Percentiles rank a stretch among this genome's conserved stretches.
phyloP scores from a whole-genome alignment of 345 rosid genomes.

The Streptanthus diversifolius region DNA sequence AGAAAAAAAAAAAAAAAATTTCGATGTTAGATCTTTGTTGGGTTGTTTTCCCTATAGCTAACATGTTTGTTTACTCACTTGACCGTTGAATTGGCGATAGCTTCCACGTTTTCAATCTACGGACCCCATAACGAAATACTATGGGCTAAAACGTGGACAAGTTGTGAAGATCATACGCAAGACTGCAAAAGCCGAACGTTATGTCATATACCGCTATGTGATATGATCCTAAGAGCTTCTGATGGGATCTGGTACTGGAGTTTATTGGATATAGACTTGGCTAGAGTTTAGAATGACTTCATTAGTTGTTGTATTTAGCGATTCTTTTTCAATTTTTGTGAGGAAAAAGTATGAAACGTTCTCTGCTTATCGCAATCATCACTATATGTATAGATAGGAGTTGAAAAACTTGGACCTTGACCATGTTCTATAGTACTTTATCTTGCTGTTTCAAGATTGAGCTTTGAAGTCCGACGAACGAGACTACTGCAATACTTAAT shows the following conservation, averaged over 20 bases:
- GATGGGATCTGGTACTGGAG: neutral
- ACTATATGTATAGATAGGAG: neutral
- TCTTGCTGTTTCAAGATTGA: too few relatives aligned
- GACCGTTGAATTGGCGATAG: conserved; percentile 28
- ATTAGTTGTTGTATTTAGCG: neutral
- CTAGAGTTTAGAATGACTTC: neutral
- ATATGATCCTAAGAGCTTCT: conserved; percentile 33
- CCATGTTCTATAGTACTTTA: neutral
- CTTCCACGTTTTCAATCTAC: conserved; percentile 57
- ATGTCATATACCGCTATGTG: conserved; percentile 59
- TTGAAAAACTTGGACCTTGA: neutral
- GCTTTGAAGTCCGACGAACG: too few relatives aligned
- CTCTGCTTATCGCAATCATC: neutral
- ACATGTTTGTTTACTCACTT: neutral
- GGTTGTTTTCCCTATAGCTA: neutral
- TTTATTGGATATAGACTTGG: neutral
- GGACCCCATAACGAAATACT: conserved; percentile 64
- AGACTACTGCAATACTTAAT: too few relatives aligned
- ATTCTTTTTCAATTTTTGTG: neutral
- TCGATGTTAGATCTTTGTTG: neutral
- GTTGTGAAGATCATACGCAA: conserved; percentile 66
- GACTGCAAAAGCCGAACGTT: conserved; percentile 65
- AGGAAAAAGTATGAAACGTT: neutral
- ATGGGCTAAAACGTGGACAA: conserved; percentile 61
- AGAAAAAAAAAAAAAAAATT: neutral